Conservation (phyloP, 768 basidiomycete genomes). For the Lepiota brunneoincarnata region DNA sequence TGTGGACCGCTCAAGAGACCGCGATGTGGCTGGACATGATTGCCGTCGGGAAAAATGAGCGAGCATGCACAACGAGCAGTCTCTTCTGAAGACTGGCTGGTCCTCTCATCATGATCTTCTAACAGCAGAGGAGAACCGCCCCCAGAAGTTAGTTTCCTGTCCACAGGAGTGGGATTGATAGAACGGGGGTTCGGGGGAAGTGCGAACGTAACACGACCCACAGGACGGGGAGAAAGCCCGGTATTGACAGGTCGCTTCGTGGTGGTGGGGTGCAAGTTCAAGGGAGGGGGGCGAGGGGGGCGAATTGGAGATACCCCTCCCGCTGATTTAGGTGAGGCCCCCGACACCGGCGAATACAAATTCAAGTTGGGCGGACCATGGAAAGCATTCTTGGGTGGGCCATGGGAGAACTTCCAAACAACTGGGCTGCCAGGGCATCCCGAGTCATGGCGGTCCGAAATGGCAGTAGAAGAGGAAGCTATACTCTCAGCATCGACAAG, state of each 20-base stretch:
- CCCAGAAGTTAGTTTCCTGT: neutral
- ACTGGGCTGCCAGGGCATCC: neutral
- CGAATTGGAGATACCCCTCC: slow-evolving; percentile 17
- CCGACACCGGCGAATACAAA: slow-evolving; percentile 14
- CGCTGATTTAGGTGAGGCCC: slow-evolving; percentile 8
- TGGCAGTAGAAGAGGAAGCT: neutral
- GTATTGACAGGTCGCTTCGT: slow-evolving; percentile 6
- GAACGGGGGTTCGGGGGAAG: slow-evolving; percentile 1
- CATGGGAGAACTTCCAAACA: slow-evolving; percentile 14
- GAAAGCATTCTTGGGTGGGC: slow-evolving; percentile 20
- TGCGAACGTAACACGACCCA: slow-evolving; percentile 1
- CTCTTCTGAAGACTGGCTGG: slow-evolving; percentile 1
- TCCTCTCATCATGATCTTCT: neutral
- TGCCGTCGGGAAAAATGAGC: neutral
- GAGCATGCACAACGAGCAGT: neutral
- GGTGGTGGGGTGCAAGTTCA: neutral
- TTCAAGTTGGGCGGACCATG: slow-evolving; percentile 21
- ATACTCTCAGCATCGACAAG: neutral
- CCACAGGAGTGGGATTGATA: neutral
- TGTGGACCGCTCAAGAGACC: neutral
- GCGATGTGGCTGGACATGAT: neutral
- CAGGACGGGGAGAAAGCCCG: slow-evolving; percentile 2
- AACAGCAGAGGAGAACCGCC: neutral
- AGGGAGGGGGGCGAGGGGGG: slow-evolving; percentile 15
- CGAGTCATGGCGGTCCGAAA: neutral